A percentile compares a stretch with the other conserved stretches of the same genome.
phyloP scores from a whole-genome alignment of 225 moss, liverwort and hornwort genomes.

The Pseudisothecium myosuroides region DNA sequence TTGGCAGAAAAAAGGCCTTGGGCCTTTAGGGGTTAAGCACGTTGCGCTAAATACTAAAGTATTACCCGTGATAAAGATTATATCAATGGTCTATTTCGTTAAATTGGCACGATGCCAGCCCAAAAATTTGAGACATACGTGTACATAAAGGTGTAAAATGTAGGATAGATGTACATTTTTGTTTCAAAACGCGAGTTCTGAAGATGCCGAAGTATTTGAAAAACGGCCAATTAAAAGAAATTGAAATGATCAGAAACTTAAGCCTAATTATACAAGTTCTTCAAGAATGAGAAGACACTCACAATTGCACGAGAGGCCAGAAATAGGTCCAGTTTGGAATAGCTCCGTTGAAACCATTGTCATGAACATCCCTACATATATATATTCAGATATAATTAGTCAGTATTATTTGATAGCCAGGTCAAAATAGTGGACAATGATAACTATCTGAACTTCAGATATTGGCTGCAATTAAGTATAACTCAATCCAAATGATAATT shows the following conservation, averaged over 20 bases:
- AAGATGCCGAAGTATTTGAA: neutral
- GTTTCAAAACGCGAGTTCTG: neutral
- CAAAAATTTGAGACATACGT: neutral
- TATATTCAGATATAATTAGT: no score
- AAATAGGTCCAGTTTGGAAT: no score
- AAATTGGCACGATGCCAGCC: neutral
- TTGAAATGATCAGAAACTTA: neutral
- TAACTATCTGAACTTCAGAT: neutral
- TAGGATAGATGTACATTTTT: neutral
- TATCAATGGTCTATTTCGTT: neutral
- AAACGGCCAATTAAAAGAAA: neutral
- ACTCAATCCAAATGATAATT: neutral
- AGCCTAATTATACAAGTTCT: neutral
- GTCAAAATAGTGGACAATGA: no score
- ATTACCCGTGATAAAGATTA: neutral
- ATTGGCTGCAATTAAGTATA: neutral
- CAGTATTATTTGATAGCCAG: no score
- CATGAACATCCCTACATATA: no score
- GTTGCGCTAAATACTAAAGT: neutral
- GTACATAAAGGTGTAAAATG: neutral
- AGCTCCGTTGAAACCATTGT: no score
- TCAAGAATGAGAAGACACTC: neutral
- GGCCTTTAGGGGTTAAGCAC: no score
- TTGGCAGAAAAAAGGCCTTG: no score
- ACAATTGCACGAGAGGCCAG: constrained; percentile 3